These are phyloP conservation scores for Ascoidea rubescens DNA, from an alignment of 805 yeast species.

Conservation along the genomic window DNA sequence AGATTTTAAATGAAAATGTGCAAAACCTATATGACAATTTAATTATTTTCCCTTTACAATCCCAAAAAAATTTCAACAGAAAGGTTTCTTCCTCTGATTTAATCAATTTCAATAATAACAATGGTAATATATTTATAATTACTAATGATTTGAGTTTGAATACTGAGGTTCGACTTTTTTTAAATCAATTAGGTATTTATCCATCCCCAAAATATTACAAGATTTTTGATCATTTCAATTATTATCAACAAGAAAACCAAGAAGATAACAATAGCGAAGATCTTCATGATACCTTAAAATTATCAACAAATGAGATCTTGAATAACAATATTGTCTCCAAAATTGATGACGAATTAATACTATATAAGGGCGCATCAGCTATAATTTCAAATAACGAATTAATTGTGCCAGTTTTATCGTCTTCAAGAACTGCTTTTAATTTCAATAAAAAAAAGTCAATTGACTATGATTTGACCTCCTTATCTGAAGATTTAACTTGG, in stretches of 20 bases:
- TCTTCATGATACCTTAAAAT: constrained; percentile 11
- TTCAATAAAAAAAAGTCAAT: constrained; percentile 30
- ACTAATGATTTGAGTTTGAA: constrained; percentile 37
- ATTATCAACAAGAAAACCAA: constrained; percentile 15
- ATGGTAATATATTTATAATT: constrained; percentile 66
- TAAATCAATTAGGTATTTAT: constrained; percentile 70
- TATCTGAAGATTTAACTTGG: constrained; percentile 40
- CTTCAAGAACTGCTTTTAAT: constrained; percentile 53
- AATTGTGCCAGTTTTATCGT: constrained; percentile 55
- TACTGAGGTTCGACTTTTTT: constrained; percentile 50
- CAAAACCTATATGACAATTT: constrained; percentile 34
- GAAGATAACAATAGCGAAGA: constrained; percentile 4
- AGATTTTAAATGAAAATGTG: constrained; percentile 10
- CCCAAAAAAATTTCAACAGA: constrained; percentile 24
- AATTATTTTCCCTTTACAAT: constrained; percentile 43
- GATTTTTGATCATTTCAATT: constrained; percentile 51
- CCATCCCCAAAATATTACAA: constrained; percentile 67
- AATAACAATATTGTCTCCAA: constrained; percentile 10
- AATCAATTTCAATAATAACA: constrained; percentile 43
- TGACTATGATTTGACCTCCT: constrained; percentile 21
- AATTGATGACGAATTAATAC: constrained; percentile 11
- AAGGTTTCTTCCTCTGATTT: constrained; percentile 33
- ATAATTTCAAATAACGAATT: constrained; percentile 53
- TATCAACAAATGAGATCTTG: constrained; percentile 9
- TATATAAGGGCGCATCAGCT: constrained; percentile 49